A percentile compares a stretch with the other conserved stretches of the same genome.
Conservation (phyloP, 108 stramenopile genomes). For the Fistulifera pelliculosa region DNA sequence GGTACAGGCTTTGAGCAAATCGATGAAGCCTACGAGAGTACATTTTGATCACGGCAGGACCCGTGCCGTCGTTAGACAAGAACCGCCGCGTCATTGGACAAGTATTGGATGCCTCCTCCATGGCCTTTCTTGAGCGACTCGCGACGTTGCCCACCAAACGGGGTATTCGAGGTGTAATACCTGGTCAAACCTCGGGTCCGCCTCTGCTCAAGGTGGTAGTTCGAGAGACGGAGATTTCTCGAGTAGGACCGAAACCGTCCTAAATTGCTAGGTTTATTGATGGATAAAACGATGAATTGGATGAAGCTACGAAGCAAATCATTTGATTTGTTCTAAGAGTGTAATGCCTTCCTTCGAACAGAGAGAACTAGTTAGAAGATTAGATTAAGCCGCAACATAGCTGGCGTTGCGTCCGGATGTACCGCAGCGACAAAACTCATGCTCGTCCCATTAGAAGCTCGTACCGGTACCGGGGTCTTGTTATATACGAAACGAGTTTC, state of each 20-base stretch:
- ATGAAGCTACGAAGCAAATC: no score
- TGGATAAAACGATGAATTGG: no score
- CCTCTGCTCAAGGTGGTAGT: slow-evolving; percentile 30
- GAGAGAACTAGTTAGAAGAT: no score
- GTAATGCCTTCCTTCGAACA: no score
- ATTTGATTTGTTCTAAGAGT: no score
- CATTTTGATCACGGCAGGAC: slow-evolving; percentile 55
- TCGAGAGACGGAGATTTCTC: background rate
- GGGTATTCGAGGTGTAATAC: slow-evolving; percentile 46
- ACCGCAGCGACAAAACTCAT: no score
- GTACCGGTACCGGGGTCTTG: no score
- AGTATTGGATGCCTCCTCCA: slow-evolving; percentile 48
- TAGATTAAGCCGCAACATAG: no score
- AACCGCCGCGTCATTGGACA: slow-evolving; percentile 64
- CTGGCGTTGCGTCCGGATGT: no score
- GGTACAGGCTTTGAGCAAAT: slow-evolving; percentile 50
- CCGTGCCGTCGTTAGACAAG: slow-evolving; percentile 50
- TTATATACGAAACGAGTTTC: no score
- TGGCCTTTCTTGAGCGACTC: slow-evolving; percentile 57
- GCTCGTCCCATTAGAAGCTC: no score
- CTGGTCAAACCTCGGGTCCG: slow-evolving; percentile 44
- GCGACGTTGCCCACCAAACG: slow-evolving; percentile 58
- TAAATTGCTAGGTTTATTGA: no score
- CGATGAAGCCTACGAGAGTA: slow-evolving; percentile 55
- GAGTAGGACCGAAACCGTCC: background rate